Percentiles rank a stretch among this genome's conserved stretches.
These are phyloP conservation scores for Leucoagaricus sp. DNA, from an alignment of 1,284 basidiomycete genomes.

Conservation along the genomic window DNA sequence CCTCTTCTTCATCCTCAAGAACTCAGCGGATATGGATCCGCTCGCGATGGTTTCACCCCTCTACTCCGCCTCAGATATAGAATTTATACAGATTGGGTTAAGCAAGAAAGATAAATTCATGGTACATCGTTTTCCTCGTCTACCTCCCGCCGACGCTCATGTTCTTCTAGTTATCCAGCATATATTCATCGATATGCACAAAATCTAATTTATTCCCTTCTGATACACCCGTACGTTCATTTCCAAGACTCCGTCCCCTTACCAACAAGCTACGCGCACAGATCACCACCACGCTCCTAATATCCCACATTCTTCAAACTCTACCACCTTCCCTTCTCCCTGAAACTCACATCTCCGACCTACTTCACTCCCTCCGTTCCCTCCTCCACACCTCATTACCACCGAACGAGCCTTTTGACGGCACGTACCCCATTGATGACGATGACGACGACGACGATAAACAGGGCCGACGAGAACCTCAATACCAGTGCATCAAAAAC, in stretches of 20 bases:
- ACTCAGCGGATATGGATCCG: conserved; percentile 42
- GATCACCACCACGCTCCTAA: conserved; percentile 58
- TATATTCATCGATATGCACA: conserved; percentile 37
- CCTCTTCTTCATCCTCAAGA: conserved; percentile 46
- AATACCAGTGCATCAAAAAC: conserved; percentile 49
- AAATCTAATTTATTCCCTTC: conserved; percentile 47
- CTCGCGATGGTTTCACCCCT: conserved; percentile 37
- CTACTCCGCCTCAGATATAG: conserved; percentile 29
- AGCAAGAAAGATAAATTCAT: conserved; percentile 48
- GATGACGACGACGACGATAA: neutral
- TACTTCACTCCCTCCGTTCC: conserved; percentile 39
- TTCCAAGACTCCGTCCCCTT: neutral
- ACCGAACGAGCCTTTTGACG: conserved; percentile 20
- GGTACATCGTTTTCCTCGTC: conserved; percentile 32
- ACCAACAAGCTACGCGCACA: conserved; percentile 24
- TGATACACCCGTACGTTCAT: conserved; percentile 37
- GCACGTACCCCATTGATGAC: conserved; percentile 23
- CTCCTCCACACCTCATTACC: conserved; percentile 22
- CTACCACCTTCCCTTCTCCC: conserved; percentile 36
- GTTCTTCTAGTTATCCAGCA: conserved; percentile 4
- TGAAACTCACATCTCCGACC: conserved; percentile 32
- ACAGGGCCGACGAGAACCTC: conserved; percentile 15
- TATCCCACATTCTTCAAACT: conserved; percentile 45
- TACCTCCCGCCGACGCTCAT: neutral
- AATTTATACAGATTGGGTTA: conserved; percentile 46